A percentile compares a stretch with the other conserved stretches of the same genome.
Evolutionary conservation across 73 alveolate genomes (phyloP).

Genomic region (Tetrahymena thermophila): DNA sequence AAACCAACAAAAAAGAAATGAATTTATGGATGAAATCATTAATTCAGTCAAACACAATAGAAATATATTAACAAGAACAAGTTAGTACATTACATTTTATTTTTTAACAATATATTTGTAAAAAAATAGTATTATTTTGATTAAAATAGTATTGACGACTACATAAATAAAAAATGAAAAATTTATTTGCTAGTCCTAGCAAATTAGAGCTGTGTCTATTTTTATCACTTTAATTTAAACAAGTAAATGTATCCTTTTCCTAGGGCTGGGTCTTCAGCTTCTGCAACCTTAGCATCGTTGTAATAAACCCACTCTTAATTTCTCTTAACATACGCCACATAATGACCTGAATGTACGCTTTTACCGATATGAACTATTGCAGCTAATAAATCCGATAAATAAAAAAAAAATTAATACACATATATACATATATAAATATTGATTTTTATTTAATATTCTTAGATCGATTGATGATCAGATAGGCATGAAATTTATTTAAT

Average conservation of each 20-base stretch:
- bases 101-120: background rate
- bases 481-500: too few species aligned
- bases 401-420: slow-evolving; percentile 9
- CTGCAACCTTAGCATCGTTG: slow-evolving; percentile 95
- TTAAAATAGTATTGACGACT: background rate
- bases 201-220: background rate
- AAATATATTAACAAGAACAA: too few species aligned
- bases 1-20: background rate
- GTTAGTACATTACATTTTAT: background rate
- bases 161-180: background rate
- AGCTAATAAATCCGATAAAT: slow-evolving; percentile 4
- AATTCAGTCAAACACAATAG: background rate
- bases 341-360: slow-evolving; percentile 95
- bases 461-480: background rate
- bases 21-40: too few species aligned
- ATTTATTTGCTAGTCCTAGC: background rate
- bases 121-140: background rate
- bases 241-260: slow-evolving; percentile 93
- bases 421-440: background rate
- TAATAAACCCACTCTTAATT: slow-evolving; percentile 88
- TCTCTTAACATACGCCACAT: slow-evolving; percentile 88
- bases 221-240: slow-evolving; percentile 41
- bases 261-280: slow-evolving; percentile 88
- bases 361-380: slow-evolving; percentile 90
- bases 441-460: background rate